Evolutionary conservation across 2,329 filamentous ascomycete genomes (phyloP).

Genomic region (Phyllosticta citriasiana): DNA sequence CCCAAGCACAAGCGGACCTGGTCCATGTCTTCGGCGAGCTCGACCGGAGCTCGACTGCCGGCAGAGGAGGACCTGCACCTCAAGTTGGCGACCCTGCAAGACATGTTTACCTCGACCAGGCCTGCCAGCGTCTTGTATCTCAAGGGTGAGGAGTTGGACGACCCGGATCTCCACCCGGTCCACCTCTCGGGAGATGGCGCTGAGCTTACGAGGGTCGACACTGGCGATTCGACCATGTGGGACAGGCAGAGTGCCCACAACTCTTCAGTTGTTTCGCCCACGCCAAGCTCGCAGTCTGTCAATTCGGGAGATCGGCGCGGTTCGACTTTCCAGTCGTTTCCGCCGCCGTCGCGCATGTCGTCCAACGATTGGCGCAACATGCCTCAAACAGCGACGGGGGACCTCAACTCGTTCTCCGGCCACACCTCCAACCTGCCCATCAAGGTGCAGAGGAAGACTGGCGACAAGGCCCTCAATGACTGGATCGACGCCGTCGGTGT

Average conservation of each 20-base stretch:
- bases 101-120: constrained; percentile 80
- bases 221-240: constrained; percentile 35
- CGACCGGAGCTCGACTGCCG: constrained; percentile 32
- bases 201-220: constrained; percentile 47
- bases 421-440: constrained; percentile 40
- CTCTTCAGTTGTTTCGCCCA: constrained; percentile 44
- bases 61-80: constrained; percentile 63
- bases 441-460: constrained; percentile 45
- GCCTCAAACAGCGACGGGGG: constrained; percentile 43
- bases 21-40: constrained; percentile 72
- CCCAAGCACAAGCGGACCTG: constrained; percentile 88
- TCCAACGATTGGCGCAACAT: constrained; percentile 50
- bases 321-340: constrained; percentile 36
- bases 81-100: constrained; percentile 68
- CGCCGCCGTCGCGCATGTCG: constrained; percentile 33
- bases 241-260: constrained; percentile 34
- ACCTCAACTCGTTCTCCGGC: constrained; percentile 34
- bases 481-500: constrained; percentile 91
- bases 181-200: constrained; percentile 55
- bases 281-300: constrained; percentile 37
- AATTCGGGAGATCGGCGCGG: constrained; percentile 30
- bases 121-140: constrained; percentile 71
- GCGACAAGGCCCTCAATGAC: constrained; percentile 58
- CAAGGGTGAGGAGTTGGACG: constrained; percentile 65
- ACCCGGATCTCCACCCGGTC: constrained; percentile 70